These are phyloP conservation scores for Fragosphaeria purpurea DNA, from an alignment of 2,329 filamentous ascomycete species.

Conservation along the genomic window DNA sequence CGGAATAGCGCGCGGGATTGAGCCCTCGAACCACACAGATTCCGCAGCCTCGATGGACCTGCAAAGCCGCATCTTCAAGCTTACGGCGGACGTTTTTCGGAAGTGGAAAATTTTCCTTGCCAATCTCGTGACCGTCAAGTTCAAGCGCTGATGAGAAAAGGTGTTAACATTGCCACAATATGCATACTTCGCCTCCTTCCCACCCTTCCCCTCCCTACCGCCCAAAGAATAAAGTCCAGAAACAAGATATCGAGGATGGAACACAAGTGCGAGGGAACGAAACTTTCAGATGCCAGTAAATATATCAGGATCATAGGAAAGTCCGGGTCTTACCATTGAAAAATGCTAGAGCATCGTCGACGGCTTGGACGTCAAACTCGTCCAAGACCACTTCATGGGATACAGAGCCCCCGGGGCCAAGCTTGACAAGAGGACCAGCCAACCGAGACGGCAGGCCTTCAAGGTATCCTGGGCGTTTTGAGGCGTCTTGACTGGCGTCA, in stretches of 20 bases:
- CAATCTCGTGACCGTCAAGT: conserved; percentile 28
- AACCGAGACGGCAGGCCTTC: neutral
- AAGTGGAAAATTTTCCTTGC: conserved; percentile 29
- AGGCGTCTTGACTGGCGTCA: neutral
- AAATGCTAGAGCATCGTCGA: conserved; percentile 16
- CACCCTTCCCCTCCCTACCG: no score
- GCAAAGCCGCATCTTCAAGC: conserved; percentile 24
- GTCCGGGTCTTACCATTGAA: conserved; percentile 18
- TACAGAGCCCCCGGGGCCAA: conserved; percentile 4
- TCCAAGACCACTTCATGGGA: conserved; percentile 10
- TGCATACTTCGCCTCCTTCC: no score
- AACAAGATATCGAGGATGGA: neutral
- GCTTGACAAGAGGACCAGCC: conserved; percentile 6
- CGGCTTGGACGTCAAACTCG: conserved; percentile 10
- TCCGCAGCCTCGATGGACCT: conserved; percentile 34
- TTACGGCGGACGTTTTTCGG: conserved; percentile 21
- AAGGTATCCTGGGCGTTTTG: neutral
- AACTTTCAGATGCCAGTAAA: no score
- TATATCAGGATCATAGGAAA: no score
- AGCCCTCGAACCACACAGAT: conserved; percentile 47
- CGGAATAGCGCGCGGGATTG: conserved; percentile 33
- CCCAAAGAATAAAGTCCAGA: no score
- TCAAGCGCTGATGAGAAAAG: conserved; percentile 10
- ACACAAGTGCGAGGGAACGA: neutral
- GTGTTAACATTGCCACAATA: neutral